Percentiles rank a stretch among this genome's conserved stretches.
Evolutionary conservation across 495 filamentous ascomycete species (phyloP).

Genomic region (Letharia lupina): DNA sequence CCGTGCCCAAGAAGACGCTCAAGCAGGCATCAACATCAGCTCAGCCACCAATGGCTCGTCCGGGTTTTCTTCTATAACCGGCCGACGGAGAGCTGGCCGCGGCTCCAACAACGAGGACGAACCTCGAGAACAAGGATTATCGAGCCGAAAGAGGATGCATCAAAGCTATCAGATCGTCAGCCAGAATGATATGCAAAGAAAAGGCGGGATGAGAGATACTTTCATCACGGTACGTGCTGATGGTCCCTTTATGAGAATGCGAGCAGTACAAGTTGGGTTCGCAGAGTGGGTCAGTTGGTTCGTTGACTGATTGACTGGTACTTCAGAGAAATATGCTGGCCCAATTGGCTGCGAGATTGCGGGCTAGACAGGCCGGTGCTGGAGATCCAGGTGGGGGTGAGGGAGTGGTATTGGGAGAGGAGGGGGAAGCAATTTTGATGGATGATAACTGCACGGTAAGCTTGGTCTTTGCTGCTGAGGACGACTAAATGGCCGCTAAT

Average conservation of each 20-base stretch:
- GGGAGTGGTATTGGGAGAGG: constrained; percentile 21
- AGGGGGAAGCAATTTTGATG: constrained; percentile 31
- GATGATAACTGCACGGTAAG: constrained; percentile 41
- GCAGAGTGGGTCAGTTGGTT: constrained; percentile 13
- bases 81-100: constrained; percentile 13
- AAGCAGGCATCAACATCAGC: constrained; percentile 46
- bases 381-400: constrained; percentile 18
- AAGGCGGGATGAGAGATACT: constrained; percentile 53
- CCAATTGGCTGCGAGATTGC: constrained; percentile 42
- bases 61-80: constrained; percentile 32
- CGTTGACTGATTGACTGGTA: constrained; percentile 25
- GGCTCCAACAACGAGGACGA: constrained; percentile 13
- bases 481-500: constrained; percentile 1
- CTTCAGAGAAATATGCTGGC: constrained; percentile 52
- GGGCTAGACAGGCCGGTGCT: constrained; percentile 30
- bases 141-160: constrained; percentile 51
- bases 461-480: background rate
- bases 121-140: constrained; percentile 36
- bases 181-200: constrained; percentile 56
- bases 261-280: constrained; percentile 17
- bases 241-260: constrained; percentile 21
- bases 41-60: constrained; percentile 27
- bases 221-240: constrained; percentile 51
- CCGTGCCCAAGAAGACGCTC: constrained; percentile 49
- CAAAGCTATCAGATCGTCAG: constrained; percentile 55